phyloP scores from a whole-genome alignment of 805 yeast species.

The Myxozyma sirexii region DNA sequence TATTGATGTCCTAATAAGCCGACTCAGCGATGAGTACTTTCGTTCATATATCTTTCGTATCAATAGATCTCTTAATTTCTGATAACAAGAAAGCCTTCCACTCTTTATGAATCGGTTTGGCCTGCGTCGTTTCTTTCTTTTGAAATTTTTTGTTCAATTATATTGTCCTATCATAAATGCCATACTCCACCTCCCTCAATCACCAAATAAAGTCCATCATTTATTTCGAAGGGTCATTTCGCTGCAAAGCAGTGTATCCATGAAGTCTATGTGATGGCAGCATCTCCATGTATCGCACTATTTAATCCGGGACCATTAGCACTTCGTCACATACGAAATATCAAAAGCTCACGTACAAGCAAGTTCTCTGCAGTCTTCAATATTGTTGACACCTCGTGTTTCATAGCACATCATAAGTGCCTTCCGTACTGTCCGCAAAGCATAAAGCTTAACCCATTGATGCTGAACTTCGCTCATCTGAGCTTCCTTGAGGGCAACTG shows the following conservation, averaged over 20 bases:
- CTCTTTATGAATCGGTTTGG: not conserved
- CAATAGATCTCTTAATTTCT: too few species aligned
- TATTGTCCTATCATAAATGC: not conserved
- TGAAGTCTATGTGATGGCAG: constrained; percentile 66
- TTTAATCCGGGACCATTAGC: not conserved
- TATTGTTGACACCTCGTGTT: constrained; percentile 64
- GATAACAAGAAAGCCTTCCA: not conserved
- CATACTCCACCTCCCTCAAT: not conserved
- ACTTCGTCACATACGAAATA: not conserved
- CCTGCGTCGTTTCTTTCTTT: not conserved
- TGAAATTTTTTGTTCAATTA: not conserved
- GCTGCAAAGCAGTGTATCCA: constrained; percentile 84
- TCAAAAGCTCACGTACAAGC: constrained; percentile 53
- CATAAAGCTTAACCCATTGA: constrained; percentile 73
- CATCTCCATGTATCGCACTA: constrained; percentile 66
- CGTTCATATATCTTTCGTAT: not conserved
- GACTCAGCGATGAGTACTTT: too few species aligned
- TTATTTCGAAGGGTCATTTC: constrained; percentile 80
- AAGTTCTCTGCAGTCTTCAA: constrained; percentile 78
- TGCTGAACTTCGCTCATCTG: constrained; percentile 77
- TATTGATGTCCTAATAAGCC: too few species aligned
- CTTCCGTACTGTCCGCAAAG: constrained; percentile 64
- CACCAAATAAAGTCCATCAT: not conserved
- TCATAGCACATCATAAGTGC: constrained; percentile 74
- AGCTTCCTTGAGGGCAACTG: constrained; percentile 65